Conservation (phyloP, 169 alveolate genomes). For the Plasmodium ovale region DNA sequence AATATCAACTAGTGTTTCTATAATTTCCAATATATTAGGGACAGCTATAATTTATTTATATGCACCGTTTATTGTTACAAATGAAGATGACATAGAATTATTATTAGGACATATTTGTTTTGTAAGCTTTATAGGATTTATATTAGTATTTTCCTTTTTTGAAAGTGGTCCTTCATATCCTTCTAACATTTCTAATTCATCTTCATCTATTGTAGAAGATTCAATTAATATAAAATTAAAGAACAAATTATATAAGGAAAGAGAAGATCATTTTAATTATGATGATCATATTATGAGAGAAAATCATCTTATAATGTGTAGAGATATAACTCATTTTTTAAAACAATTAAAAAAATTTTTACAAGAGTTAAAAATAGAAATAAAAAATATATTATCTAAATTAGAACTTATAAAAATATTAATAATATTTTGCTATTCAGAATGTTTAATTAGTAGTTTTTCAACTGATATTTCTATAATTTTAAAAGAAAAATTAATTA, state of each 20-base stretch:
- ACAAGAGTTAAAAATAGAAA: conserved; percentile 19
- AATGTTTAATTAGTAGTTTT: conserved; percentile 62
- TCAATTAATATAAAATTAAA: too few species aligned
- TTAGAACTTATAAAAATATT: conserved; percentile 29
- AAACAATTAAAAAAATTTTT: conserved; percentile 33
- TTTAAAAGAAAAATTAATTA: conserved; percentile 33
- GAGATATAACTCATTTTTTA: neutral
- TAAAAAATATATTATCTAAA: conserved; percentile 27
- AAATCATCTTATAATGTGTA: too few species aligned
- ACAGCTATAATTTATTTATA: conserved; percentile 54
- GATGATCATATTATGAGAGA: too few species aligned
- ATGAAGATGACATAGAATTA: conserved; percentile 14
- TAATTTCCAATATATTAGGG: conserved; percentile 49
- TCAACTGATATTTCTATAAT: conserved; percentile 56
- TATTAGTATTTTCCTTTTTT: conserved; percentile 12
- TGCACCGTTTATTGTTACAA: conserved; percentile 48
- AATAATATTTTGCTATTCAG: conserved; percentile 55
- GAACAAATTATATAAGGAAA: too few species aligned
- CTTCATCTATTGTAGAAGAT: too few species aligned
- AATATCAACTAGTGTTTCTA: conserved; percentile 36
- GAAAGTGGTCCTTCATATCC: conserved; percentile 44
- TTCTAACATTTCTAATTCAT: neutral
- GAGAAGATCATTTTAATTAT: too few species aligned
- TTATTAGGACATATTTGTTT: conserved; percentile 19
- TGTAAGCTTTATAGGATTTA: conserved; percentile 28